Conservation (phyloP, 2,329 filamentous ascomycete genomes). For the Ambrosiella xylebori region DNA sequence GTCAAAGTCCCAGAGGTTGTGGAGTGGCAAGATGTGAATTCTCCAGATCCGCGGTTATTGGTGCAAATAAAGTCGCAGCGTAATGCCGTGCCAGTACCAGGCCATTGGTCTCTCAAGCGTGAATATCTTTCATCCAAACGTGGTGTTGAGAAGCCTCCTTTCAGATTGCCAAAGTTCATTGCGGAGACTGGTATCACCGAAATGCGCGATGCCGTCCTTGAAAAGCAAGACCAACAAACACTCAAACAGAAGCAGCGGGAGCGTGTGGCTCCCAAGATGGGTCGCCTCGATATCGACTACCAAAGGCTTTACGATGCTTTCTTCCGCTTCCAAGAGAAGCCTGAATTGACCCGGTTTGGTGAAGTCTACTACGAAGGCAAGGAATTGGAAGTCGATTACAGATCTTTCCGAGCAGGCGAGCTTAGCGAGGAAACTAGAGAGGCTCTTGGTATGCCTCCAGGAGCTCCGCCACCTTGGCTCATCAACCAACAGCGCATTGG, state of each 20-base stretch:
- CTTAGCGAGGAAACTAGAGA: conserved; percentile 79
- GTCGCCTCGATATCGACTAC: conserved; percentile 95
- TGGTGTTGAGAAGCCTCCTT: conserved; percentile 88
- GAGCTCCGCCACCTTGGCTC: conserved; percentile 87
- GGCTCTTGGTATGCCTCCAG: conserved; percentile 81
- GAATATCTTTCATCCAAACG: conserved; percentile 95
- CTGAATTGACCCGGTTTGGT: conserved; percentile 79
- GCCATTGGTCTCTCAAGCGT: conserved; percentile 88
- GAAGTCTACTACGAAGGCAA: conserved; percentile 99
- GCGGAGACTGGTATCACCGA: conserved; percentile 93
- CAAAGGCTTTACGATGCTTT: conserved; percentile 97
- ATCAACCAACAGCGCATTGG: conserved; percentile 93
- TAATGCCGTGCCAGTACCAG: conserved; percentile 87
- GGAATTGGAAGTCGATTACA: conserved; percentile 88
- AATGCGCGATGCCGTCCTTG: conserved; percentile 90
- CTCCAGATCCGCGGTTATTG: conserved; percentile 71
- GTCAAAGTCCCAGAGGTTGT: conserved; percentile 86
- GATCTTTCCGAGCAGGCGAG: conserved; percentile 78
- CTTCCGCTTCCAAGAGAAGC: conserved; percentile 95
- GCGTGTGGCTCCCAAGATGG: conserved; percentile 87
- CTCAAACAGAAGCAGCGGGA: conserved; percentile 94
- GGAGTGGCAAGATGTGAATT: conserved; percentile 92
- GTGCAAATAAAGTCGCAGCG: conserved; percentile 90
- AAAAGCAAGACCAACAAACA: conserved; percentile 83
- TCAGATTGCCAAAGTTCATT: conserved; percentile 88